Evolutionary conservation across 2,329 filamentous ascomycete genomes (phyloP).

Genomic region (Cercospora sp.): DNA sequence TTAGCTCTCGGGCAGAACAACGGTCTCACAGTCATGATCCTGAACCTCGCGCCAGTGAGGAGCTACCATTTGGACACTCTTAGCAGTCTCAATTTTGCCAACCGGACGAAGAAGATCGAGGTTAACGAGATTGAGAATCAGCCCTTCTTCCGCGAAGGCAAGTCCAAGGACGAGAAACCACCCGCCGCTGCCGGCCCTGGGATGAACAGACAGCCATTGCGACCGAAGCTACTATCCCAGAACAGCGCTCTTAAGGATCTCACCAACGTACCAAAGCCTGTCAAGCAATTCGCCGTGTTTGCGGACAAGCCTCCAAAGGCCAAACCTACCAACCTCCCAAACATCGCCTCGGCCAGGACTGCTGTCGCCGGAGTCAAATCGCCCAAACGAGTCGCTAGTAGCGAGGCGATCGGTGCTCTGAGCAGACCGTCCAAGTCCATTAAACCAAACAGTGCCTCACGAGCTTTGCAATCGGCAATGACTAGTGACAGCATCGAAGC

Average conservation of each 20-base stretch:
- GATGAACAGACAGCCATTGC: constrained; percentile 69
- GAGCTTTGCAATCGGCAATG: constrained; percentile 37
- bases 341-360: constrained; percentile 28
- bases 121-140: constrained; percentile 95
- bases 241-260: constrained; percentile 60
- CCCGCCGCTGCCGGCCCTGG: constrained; percentile 39
- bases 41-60: constrained; percentile 87
- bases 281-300: constrained; percentile 85
- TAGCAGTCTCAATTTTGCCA: constrained; percentile 92
- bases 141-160: constrained; percentile 64
- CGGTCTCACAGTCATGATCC: constrained; percentile 92
- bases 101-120: constrained; percentile 93
- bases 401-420: constrained; percentile 38
- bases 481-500: constrained; percentile 76
- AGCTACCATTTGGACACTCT: constrained; percentile 93
- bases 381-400: constrained; percentile 48
- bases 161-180: constrained; percentile 39
- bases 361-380: constrained; percentile 29
- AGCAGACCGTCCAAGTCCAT: constrained; percentile 45
- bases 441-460: constrained; percentile 36
- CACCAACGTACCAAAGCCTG: constrained; percentile 63
- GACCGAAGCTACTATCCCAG: constrained; percentile 72
- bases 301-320: constrained; percentile 66
- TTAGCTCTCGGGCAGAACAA: constrained; percentile 91
- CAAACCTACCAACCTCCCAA: constrained; percentile 28